Percentiles rank a stretch among this genome's conserved stretches.
These are phyloP conservation scores for Mangifera indica DNA, from an alignment of 345 rosid genomes.

Conservation along the genomic window DNA sequence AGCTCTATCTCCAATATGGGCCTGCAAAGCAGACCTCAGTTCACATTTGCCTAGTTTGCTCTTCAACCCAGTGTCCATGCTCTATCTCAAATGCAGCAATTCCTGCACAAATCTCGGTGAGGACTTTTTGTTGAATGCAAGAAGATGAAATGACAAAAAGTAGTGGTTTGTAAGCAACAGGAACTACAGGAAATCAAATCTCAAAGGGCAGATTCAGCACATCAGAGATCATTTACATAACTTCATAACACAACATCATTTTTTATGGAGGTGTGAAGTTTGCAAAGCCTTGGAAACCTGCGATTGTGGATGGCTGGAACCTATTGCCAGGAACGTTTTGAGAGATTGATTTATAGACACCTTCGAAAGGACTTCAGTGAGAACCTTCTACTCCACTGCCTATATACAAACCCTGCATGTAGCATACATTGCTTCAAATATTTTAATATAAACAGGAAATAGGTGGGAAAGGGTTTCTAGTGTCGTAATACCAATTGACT, in stretches of 20 bases:
- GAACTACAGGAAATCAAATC: not conserved
- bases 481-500: not conserved
- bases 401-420: slow-evolving; percentile 54
- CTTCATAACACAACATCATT: not conserved
- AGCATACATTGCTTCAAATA: slow-evolving; percentile 7
- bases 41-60: slow-evolving; percentile 18
- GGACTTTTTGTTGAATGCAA: slow-evolving; percentile 2
- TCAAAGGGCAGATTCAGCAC: not conserved
- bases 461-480: not conserved
- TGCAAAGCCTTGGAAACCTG: not conserved
- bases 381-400: slow-evolving; percentile 54
- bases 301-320: not conserved
- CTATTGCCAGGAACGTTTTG: not conserved
- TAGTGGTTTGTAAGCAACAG: not conserved
- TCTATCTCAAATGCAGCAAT: too few relatives aligned
- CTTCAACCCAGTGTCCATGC: too few relatives aligned
- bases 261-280: not conserved
- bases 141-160: slow-evolving; percentile 13
- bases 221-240: not conserved
- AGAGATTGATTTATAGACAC: slow-evolving; percentile 52
- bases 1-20: slow-evolving; percentile 59
- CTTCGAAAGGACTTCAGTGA: slow-evolving; percentile 46
- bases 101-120: too few relatives aligned
- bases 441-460: not conserved
- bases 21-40: slow-evolving; percentile 57